A percentile compares a stretch with the other conserved stretches of the same genome.
Conservation (phyloP, 2,329 filamentous ascomycete genomes). For the Ophiocordyceps robertsii region DNA sequence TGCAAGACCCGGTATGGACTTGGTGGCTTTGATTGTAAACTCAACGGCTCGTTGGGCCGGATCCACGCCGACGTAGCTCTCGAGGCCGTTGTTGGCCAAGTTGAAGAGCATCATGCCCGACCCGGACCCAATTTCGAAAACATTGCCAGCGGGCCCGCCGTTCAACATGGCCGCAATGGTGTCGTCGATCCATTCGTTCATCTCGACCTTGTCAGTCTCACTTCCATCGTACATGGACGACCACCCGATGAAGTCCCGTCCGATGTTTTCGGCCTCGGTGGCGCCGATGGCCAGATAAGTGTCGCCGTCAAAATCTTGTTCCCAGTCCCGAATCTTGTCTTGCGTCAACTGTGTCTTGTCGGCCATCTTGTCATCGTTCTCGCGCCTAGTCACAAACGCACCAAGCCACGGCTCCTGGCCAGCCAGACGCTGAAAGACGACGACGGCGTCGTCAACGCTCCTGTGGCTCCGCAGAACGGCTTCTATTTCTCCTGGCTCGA, state of each 20-base stretch:
- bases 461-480: no score
- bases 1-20: neutral
- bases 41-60: neutral
- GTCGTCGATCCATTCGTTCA: neutral
- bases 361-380: no score
- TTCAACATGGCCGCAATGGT: neutral
- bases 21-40: neutral
- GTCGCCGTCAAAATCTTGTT: no score
- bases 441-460: no score
- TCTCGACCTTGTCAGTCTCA: neutral
- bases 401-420: no score
- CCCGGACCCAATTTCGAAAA: neutral
- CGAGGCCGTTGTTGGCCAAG: neutral
- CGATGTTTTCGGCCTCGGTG: constrained; percentile 11
- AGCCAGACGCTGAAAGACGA: no score
- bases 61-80: neutral
- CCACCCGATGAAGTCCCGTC: constrained; percentile 28
- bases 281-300: no score
- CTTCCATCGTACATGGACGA: neutral
- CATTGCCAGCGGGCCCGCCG: no score
- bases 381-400: no score
- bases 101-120: neutral
- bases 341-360: no score
- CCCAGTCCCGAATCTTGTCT: no score
- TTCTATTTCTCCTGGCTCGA: neutral